Conservation (phyloP, 345 rosid species). For the Garcia nutans region DNA sequence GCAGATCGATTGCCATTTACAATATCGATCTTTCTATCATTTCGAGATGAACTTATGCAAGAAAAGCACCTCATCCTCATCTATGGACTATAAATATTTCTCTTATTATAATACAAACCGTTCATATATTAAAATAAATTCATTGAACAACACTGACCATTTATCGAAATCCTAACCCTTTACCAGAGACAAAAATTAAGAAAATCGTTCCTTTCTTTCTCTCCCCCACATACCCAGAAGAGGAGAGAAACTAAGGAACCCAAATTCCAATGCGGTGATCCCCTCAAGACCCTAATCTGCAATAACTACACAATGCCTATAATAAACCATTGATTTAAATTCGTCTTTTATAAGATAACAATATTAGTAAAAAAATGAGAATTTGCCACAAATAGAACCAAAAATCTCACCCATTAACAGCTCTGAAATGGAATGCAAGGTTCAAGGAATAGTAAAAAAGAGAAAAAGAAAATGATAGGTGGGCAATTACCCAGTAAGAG, state of each 20-base stretch:
- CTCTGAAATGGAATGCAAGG: not conserved
- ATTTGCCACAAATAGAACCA: constrained; percentile 5
- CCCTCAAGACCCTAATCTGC: constrained; percentile 1
- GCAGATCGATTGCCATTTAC: constrained; percentile 55
- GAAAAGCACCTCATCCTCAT: constrained; percentile 95
- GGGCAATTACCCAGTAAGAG: not conserved
- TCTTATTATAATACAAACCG: not conserved
- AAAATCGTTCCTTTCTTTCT: not conserved
- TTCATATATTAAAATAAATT: not conserved
- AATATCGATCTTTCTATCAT: constrained; percentile 63
- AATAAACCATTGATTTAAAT: too few species aligned
- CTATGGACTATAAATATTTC: constrained; percentile 4
- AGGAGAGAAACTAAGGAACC: constrained; percentile 13
- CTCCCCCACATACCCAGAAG: not conserved
- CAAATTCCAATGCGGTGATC: not conserved
- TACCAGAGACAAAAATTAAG: not conserved
- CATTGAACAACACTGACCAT: not conserved
- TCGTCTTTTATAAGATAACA: not conserved
- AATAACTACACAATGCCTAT: not conserved
- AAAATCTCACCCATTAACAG: not conserved
- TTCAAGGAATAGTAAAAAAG: not conserved
- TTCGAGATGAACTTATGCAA: constrained; percentile 56
- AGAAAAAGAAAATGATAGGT: constrained; percentile 3
- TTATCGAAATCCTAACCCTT: not conserved
- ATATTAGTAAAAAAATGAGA: not conserved